Evolutionary conservation across 495 filamentous ascomycete genomes (phyloP).

Genomic region (Glarea lozoyensis): DNA sequence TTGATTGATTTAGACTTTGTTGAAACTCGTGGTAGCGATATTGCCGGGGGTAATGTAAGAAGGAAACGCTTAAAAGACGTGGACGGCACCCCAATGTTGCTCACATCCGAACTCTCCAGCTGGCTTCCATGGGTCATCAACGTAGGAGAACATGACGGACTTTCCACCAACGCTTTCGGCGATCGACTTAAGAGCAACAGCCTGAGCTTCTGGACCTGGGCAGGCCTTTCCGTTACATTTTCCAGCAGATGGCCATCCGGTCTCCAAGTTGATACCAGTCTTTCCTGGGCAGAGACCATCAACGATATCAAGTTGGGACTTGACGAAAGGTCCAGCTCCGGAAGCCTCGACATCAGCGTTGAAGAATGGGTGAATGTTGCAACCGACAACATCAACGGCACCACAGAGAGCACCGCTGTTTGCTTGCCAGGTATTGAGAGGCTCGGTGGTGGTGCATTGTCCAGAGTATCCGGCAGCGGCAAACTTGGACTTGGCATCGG

Average conservation of each 20-base stretch:
- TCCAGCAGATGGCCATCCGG: slow-evolving; percentile 78
- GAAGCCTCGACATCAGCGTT: slow-evolving; percentile 52
- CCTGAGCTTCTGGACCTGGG: slow-evolving; percentile 59
- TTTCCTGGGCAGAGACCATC: slow-evolving; percentile 55
- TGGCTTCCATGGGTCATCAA: slow-evolving; percentile 76
- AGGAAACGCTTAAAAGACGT: slow-evolving; percentile 29
- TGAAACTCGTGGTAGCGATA: background rate
- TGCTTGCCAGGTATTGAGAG: slow-evolving; percentile 58
- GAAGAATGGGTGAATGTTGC: slow-evolving; percentile 93
- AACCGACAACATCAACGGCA: slow-evolving; percentile 66
- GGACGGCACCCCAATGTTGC: slow-evolving; percentile 63
- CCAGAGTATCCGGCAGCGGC: slow-evolving; percentile 58
- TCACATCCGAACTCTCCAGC: slow-evolving; percentile 64
- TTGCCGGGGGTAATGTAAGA: background rate
- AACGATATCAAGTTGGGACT: slow-evolving; percentile 54
- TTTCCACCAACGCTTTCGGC: slow-evolving; percentile 38
- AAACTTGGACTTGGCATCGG: slow-evolving; percentile 39
- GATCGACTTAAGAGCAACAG: slow-evolving; percentile 60
- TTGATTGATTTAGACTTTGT: background rate
- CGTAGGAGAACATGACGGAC: slow-evolving; percentile 71
- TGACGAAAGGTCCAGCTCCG: slow-evolving; percentile 66
- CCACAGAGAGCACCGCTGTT: slow-evolving; percentile 53
- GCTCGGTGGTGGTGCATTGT: slow-evolving; percentile 76
- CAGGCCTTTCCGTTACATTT: slow-evolving; percentile 59
- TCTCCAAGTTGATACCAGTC: slow-evolving; percentile 71